Base-by-base conservation (phyloP, 768 basidiomycete species). In the Leccinum subgranulosum region DNA sequence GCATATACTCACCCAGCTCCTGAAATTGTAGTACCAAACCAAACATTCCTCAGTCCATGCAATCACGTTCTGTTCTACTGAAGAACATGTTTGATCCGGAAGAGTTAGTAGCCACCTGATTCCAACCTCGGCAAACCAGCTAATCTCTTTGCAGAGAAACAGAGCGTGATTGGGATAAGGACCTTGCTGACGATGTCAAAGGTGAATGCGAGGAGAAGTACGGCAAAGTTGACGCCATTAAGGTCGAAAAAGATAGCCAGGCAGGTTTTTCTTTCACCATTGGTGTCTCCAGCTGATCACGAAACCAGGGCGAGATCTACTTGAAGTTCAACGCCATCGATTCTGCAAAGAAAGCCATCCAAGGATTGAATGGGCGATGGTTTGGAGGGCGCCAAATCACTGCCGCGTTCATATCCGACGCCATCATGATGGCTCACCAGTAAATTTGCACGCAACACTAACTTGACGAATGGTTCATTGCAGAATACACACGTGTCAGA, bases 1-100 rank as follows among this genome's bases (percentile, higher is more conserved):
- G 23, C 11, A 25, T 51, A 4, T 47, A 39, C 58, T 70, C 19
- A 70, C 65, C 58, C 11, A 60, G 33, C 43, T 33, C 7, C 49
- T 28, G 34, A 54, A 49, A 61, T 36, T 39, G 34, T 60, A 94
- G 91, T 56, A 77, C 81, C 60, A 86, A 86, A 64, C 88, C 90
- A 17, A 89, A 84, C 64, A 90, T 96, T 62, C 86, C 92, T 36
- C 85, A 89, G 69, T 77, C 86, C 1, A 90, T 92, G 85, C 87
- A 91, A 68, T 94, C 95, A n/a, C 84, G 86, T 52, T 96, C 85
- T 49, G 85, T 98, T 36, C 75, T 98, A 31, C 73, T 98, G 65
- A 92, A 87, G 74, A 94, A 99, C 67, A 96, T 98, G 92, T 99
- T 99, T 71, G 81, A 91, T 69, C 92, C 96, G n/a, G 94, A 92